Base-by-base conservation (phyloP, 2,329 filamentous ascomycete genomes). In the Fusarium piperis region DNA sequence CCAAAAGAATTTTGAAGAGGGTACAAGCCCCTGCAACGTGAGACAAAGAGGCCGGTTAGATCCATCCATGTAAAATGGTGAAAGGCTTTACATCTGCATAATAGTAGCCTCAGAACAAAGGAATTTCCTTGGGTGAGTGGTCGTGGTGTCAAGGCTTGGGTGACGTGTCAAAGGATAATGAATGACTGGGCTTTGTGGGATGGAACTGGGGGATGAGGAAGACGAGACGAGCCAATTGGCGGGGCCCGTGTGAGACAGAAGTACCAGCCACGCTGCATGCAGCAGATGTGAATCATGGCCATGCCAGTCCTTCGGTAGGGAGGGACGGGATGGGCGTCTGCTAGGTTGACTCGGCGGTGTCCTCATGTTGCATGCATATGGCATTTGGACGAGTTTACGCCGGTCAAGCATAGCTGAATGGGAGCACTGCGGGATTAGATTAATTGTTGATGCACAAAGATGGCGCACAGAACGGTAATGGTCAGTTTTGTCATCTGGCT, bases 291-390 rank as follows among this genome's bases (percentile, higher is more conserved):
- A 36, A 56, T 56, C 53, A 71, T 56, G 36, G 46, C 36, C 53
- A 65, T 72, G 55, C 68, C 69, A 58, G 36, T 56, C 53, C 26
- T 41, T 70, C 61, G 69, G 69, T 69, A 71, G 64, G 62, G 67
- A 55, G 52, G 62, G 13, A 28, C 38, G 55, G 26, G 48, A 57
- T 36, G 59, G 63, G 59, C 41, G 59, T 46, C 20, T 53, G 23
- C 30, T 36, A 33, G 33, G n/a, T n/a, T n/a, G n/a, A 39, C 26
- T 58, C 12, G 46, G n/a, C 55, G 23, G 15, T 16, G 32, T 53
- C 9, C 8, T 23, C 18, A n/a, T 33, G 8, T 39, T 39, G 18
- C 20, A 28, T 48, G 23, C 15, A 36, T 52, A 13, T 26, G 26
- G 44, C 6, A 51, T 51, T 32, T 51, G 10, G 46, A 20, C 18